These are phyloP conservation scores for Pseudevernia furfuracea DNA, from an alignment of 495 filamentous ascomycete genomes.

Conservation along the genomic window DNA sequence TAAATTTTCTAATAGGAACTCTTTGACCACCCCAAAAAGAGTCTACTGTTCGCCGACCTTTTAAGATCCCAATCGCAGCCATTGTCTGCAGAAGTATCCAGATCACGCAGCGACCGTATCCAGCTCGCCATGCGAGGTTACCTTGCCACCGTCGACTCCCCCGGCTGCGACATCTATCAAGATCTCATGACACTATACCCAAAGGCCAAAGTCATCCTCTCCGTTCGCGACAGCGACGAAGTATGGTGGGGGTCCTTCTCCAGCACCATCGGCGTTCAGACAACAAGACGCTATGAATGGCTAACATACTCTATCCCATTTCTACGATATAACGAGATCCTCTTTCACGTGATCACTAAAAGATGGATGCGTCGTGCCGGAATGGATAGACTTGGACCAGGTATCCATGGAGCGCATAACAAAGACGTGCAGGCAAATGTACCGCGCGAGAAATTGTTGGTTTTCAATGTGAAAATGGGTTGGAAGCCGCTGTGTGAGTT, in stretches of 20 bases:
- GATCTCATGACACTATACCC: conserved; percentile 47
- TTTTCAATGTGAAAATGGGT: not conserved
- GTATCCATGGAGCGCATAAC: not conserved
- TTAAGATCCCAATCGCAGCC: too few species aligned
- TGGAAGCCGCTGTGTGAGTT: not conserved
- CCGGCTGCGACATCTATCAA: conserved; percentile 1
- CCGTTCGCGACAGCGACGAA: conserved; percentile 5
- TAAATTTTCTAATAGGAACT: not conserved
- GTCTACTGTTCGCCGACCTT: not conserved
- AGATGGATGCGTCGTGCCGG: not conserved
- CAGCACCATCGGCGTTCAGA: not conserved
- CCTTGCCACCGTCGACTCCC: not conserved
- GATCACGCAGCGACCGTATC: not conserved
- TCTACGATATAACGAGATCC: not conserved
- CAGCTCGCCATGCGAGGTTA: not conserved
- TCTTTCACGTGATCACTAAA: not conserved
- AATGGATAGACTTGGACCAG: not conserved
- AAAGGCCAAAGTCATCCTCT: conserved; percentile 48
- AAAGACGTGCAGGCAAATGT: not conserved
- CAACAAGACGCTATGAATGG: not conserved
- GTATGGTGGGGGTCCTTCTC: conserved; percentile 3
- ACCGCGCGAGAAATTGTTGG: not conserved
- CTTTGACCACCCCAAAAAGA: not conserved
- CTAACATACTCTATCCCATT: not conserved
- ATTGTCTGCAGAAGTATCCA: not conserved